Percentiles rank a stretch among this genome's conserved stretches.
phyloP scores from a whole-genome alignment of 192 early-diverging fungal genomes.

The Obelidium mucronatum region DNA sequence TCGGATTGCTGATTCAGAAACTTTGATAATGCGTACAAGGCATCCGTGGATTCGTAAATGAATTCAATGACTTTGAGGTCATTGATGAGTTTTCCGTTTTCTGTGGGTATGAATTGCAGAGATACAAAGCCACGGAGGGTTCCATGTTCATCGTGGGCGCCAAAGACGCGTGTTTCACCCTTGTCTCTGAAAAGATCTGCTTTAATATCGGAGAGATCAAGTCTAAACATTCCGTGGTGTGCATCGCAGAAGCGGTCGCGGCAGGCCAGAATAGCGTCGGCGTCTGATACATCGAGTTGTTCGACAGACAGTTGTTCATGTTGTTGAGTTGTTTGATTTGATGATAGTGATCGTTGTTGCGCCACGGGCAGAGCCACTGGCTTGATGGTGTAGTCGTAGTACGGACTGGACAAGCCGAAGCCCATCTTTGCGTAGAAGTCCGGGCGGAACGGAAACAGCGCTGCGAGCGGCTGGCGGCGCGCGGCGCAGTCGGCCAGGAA shows the following conservation, averaged over 20 bases:
- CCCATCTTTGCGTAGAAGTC: constrained; percentile 27
- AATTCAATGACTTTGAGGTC: constrained; percentile 11
- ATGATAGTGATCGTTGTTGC: not conserved
- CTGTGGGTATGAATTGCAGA: not conserved
- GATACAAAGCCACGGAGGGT: not conserved
- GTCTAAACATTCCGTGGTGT: constrained; percentile 4
- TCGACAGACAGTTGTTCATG: too few relatives aligned
- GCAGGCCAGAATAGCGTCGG: not conserved
- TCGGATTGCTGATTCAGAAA: constrained; percentile 16
- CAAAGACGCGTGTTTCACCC: constrained; percentile 3
- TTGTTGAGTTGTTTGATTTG: not conserved
- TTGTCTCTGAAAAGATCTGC: not conserved
- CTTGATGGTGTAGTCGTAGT: constrained; percentile 6
- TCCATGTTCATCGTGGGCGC: not conserved
- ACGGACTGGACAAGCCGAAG: constrained; percentile 13
- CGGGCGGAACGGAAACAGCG: constrained; percentile 19
- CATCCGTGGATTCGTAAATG: constrained; percentile 5
- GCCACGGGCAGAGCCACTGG: not conserved
- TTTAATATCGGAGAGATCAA: not conserved
- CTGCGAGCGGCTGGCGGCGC: not conserved
- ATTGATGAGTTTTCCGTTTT: not conserved
- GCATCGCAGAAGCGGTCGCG: not conserved
- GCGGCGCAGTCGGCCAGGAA: not conserved
- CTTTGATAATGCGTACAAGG: not conserved
- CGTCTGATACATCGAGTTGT: not conserved